Evolutionary conservation across 2,329 filamentous ascomycete genomes (phyloP).

Genomic region (Cryphonectria carpinicola): DNA sequence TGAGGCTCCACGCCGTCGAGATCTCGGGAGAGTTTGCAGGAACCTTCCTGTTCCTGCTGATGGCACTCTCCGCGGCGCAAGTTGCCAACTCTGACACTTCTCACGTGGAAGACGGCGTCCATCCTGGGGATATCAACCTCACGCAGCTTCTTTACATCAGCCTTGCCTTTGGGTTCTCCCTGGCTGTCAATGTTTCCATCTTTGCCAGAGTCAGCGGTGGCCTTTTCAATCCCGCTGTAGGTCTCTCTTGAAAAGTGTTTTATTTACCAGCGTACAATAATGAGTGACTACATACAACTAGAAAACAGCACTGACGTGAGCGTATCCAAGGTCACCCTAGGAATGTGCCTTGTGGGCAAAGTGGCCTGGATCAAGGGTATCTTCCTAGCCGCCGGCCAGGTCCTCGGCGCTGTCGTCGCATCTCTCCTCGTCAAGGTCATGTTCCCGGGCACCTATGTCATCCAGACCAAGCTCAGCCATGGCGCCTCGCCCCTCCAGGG

Average conservation of each 20-base stretch:
- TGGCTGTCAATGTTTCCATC: constrained; percentile 28
- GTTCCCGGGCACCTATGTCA: constrained; percentile 42
- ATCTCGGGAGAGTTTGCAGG: constrained; percentile 27
- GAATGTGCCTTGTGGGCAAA: constrained; percentile 49
- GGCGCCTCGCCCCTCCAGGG: constrained; percentile 49
- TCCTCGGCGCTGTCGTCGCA: constrained; percentile 42
- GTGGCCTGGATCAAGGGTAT: constrained; percentile 46
- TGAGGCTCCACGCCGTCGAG: constrained; percentile 22
- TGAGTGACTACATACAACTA: not conserved
- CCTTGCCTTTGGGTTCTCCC: constrained; percentile 25
- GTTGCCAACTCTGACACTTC: constrained; percentile 32
- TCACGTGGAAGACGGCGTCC: constrained; percentile 15
- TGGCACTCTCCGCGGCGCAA: constrained; percentile 31
- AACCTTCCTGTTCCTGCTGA: constrained; percentile 29
- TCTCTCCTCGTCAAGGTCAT: constrained; percentile 48
- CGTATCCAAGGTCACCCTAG: constrained; percentile 41
- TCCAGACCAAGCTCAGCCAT: constrained; percentile 49
- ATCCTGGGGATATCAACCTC: constrained; percentile 28
- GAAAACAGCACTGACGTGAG: not conserved
- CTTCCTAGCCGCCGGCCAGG: constrained; percentile 33
- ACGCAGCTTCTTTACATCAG: constrained; percentile 35
- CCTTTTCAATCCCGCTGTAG: constrained; percentile 29
- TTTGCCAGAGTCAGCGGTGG: constrained; percentile 27
- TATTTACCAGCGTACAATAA: not conserved
- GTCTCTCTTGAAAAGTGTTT: not conserved